These are phyloP conservation scores for Cordyceps cicadae DNA, from an alignment of 2,329 filamentous ascomycete species.

Conservation along the genomic window DNA sequence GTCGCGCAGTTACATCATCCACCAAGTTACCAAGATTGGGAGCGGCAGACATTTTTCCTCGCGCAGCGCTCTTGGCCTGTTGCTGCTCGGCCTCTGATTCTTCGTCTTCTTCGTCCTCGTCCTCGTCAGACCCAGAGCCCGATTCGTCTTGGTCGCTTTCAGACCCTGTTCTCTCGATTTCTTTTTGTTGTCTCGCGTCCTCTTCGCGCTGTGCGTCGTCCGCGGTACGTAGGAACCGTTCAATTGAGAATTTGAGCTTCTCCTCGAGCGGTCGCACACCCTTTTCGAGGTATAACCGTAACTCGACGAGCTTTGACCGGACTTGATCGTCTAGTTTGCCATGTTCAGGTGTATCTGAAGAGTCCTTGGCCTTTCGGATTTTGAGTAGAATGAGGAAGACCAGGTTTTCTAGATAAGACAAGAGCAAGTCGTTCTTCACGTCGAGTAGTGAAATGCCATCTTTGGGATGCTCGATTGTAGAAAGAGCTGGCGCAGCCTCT, in stretches of 20 bases:
- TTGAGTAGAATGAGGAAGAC: slow-evolving; percentile 81
- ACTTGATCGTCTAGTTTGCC: slow-evolving; percentile 52
- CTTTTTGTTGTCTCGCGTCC: slow-evolving; percentile 25
- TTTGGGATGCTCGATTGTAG: slow-evolving; percentile 61
- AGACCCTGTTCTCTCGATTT: slow-evolving; percentile 17
- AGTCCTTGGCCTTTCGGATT: slow-evolving; percentile 48
- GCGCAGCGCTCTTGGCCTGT: slow-evolving; percentile 14
- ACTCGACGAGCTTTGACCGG: slow-evolving; percentile 78
- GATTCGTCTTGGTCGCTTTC: slow-evolving; percentile 17
- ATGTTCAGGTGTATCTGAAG: slow-evolving; percentile 14
- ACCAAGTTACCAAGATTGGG: slow-evolving; percentile 25
- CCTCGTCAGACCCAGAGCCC: slow-evolving; percentile 24
- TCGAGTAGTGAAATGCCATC: slow-evolving; percentile 92
- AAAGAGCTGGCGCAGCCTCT: slow-evolving; percentile 55
- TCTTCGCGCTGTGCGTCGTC: slow-evolving; percentile 56
- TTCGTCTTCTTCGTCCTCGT: slow-evolving; percentile 25
- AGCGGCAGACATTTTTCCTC: slow-evolving; percentile 22
- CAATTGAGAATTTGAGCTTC: slow-evolving; percentile 88
- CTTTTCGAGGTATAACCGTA: slow-evolving; percentile 88
- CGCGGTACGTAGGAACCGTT: slow-evolving; percentile 83
- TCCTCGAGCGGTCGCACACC: slow-evolving; percentile 85
- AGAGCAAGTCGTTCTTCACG: slow-evolving; percentile 91
- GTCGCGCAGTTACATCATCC: slow-evolving; percentile 25
- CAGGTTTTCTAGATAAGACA: slow-evolving; percentile 91
- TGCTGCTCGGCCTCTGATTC: slow-evolving; percentile 17